Evolutionary conservation across 768 basidiomycete species (phyloP), one percentile per base, ranked within the genome.

Genomic region (Xerocomellus intermedius): DNA sequence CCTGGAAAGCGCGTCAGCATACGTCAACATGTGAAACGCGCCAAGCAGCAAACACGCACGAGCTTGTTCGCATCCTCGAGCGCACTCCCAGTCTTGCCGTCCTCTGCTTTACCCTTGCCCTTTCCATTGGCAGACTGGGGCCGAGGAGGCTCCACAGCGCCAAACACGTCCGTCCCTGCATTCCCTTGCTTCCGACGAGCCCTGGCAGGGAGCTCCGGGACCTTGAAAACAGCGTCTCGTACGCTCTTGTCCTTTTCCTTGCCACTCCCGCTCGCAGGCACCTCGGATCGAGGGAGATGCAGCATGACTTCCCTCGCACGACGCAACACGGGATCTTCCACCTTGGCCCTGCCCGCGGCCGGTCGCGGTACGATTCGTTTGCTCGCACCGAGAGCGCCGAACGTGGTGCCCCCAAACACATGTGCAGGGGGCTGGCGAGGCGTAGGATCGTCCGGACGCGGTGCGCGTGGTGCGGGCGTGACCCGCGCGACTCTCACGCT

Each of bases 381-480:
- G 35, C 52, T 64, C 3, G 60, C 62, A 6, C 60, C 57, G 9
- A 65, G 55, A 22, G 64, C 59, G 2, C 56, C 44, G 4, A 66
- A 48, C 10, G 48, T 53, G 26, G 54, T 54, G 2, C 5, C 32
- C 24, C 36, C 58, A 9, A 54, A 30, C 22, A 73, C 58, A 42
- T 75, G 52, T 8, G 61, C 57, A 4, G 87, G 86, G 0, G 88
- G 87, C 28, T 78, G 75, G 17, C 89, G 86, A 8, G 89, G 89
- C 6, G 84, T 89, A 0, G 88, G 89, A 56, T 91, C 89, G 57
- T 91, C 89, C 0, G 89, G 89, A 35, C 89, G 77, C 5, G 85
- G 86, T 0, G 64, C 56, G 2, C 61, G 75, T 43, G 78, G 73
- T 16, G 69, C 64, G 61, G 79, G 65, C 9, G 77, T 74, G 55